Base-by-base conservation (phyloP, 176 grass and related monocot genomes). In the Hordeum marinum region DNA sequence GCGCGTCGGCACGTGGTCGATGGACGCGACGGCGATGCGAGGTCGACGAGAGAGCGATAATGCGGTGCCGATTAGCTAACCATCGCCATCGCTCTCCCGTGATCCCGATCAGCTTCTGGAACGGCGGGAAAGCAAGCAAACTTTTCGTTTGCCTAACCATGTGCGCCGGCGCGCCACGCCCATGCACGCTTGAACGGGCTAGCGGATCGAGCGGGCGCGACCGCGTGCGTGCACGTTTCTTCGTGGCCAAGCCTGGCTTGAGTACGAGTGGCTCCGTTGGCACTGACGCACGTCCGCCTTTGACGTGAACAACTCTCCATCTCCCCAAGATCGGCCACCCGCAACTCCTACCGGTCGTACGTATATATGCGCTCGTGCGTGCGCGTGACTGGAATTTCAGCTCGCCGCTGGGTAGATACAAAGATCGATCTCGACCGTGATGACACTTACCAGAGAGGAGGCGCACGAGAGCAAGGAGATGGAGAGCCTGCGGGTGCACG, bases 401-500 rank as follows among this genome's bases (percentile, higher is more conserved):
- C 15, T 69, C 72, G 31, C 34, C 50, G 15, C 4, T 20, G 12
- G 54, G 18, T 4, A 3, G 27, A 15, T 26, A 8, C 54, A 21
- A 9, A 8, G 10, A 14, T 2, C 10, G 0, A 23, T 54, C 18
- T 7, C 5, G 45, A 48, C 34, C 7, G 45, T 31, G n/a, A 91
- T 84, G 89, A 91, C 85, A 40, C 81, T 91, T 2, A 84, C 81
- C 52, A 87, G 89, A 11, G 62, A 81, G 24, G 89, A 91, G 14
- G 76, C 62, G 31, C 68, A 60, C 67, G 77, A 82, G 72, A 87
- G 81, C 69, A 84, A 76, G 69, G 89, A 87, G 60, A 87, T 91
- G 81, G 85, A 82, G 68, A 87, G 90, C 71, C 81, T 83, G 2
- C 90, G 84, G 58, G 77, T 84, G 82, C 91, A 92, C 52, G 93